A percentile compares a stretch with the other conserved stretches of the same genome.
Conservation (phyloP, 225 moss, liverwort and hornwort species). For the Physcomitrium patens region DNA sequence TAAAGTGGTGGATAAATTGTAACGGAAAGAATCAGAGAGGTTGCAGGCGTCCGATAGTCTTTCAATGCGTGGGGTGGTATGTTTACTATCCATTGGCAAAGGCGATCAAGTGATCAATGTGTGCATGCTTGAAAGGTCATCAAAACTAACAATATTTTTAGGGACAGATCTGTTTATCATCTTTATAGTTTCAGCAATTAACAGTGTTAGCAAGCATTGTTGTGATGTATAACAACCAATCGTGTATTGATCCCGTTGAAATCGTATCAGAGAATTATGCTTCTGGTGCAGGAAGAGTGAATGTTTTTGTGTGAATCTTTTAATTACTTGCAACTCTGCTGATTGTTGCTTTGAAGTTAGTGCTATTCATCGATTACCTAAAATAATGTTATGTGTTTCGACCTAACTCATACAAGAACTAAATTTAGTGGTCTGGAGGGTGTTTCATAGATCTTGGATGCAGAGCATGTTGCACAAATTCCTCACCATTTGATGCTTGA, state of each 20-base stretch:
- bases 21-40: conserved; percentile 63
- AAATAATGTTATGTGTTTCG: conserved; percentile 1
- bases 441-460: conserved; percentile 74
- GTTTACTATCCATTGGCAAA: conserved; percentile 23
- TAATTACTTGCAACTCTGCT: background rate
- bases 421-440: conserved; percentile 34
- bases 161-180: conserved; percentile 2
- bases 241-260: conserved; percentile 15
- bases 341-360: conserved; percentile 9
- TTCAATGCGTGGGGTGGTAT: conserved; percentile 97
- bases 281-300: conserved; percentile 53
- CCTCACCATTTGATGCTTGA: conserved; percentile 77
- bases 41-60: conserved; percentile 75
- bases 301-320: conserved; percentile 51
- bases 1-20: conserved; percentile 41
- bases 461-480: conserved; percentile 83
- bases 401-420: conserved; percentile 15
- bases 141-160: conserved; percentile 4
- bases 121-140: conserved; percentile 3
- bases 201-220: background rate
- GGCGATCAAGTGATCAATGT: background rate
- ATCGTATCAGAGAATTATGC: conserved; percentile 22
- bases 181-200: background rate
- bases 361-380: background rate
- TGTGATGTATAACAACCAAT: background rate